phyloP scores from a whole-genome alignment of 371 early-diverging fungal genomes.

The Mortierella sp. region DNA sequence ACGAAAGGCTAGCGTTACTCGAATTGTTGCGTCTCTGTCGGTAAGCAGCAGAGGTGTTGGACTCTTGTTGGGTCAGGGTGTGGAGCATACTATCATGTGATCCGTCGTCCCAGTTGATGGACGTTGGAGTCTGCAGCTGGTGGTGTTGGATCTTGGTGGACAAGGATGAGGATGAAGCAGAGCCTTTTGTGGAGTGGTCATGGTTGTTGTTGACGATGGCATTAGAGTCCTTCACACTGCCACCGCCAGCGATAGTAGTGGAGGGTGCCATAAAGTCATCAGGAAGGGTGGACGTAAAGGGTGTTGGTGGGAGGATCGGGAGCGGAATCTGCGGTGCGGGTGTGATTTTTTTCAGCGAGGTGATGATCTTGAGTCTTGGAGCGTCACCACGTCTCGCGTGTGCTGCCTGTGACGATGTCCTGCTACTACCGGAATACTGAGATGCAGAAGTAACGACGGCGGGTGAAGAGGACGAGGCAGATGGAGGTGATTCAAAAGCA shows the following conservation, averaged over 20 bases:
- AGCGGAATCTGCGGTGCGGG: slow-evolving; percentile 33
- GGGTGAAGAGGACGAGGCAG: neutral
- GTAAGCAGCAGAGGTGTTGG: neutral
- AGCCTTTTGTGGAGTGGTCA: neutral
- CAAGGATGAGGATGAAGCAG: neutral
- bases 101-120: neutral
- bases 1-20: neutral
- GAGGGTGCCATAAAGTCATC: neutral
- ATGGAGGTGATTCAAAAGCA: neutral
- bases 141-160: neutral
- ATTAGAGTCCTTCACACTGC: neutral
- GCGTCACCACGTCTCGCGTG: slow-evolving; percentile 1
- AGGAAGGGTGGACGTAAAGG: slow-evolving; percentile 9
- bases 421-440: neutral
- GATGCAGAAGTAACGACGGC: neutral
- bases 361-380: slow-evolving; percentile 27
- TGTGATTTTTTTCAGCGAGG: neutral
- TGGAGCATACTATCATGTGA: slow-evolving; percentile 1
- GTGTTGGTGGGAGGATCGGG: slow-evolving; percentile 18
- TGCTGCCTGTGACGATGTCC: neutral
- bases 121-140: neutral
- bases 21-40: neutral
- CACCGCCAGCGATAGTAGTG: neutral
- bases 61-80: slow-evolving; percentile 2
- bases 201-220: neutral